Evolutionary conservation across 108 stramenopile species (phyloP), one percentile per base, ranked within the genome.

Genomic region (Epithemia pelagica): DNA sequence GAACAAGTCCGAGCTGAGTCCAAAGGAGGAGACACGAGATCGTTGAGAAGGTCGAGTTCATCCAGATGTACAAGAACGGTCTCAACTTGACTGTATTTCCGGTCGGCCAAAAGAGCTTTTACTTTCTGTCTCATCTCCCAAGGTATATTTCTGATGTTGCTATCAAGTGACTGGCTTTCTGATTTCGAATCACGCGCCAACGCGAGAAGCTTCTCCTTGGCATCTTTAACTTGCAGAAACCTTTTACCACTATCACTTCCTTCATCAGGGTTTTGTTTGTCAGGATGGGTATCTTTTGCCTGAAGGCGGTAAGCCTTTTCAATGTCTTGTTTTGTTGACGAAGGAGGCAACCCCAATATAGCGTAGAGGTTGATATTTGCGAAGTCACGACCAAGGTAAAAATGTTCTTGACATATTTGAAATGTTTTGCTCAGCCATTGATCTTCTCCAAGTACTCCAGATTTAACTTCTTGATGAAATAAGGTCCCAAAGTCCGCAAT

Each of bases 21-120:
- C 0, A 85, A 68, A 20, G 61, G 46, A 28, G 84, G 84, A 31
- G 37, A 25, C 18, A 85, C 80, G 54, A 85, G 78, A 58, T 82
- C 54, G 23, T 77, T 62, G 15, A 85, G 21, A 0, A 64, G 60
- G n/a, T 68, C 66, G 25, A 85, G 55, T 19, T 61, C 75, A 5
- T 60, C 66, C 1, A 85, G 30, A 10, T 69, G 67, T 28, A 74
- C 76, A 8, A 82, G 56, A 27, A 82, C 23, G 27, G 55, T 52
- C 31, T 77, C 81, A 15, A 72, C 64, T 52, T 65, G 57, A 25
- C 77, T 78, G 52, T 85, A 85, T 1, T 71, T 59, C 65, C 82
- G 80, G 28, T 82, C 70, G n/a, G 52, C 22, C 69, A 85, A 67
- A 21, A 76, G 61, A 5, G 15, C 15, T 15, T 5, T 46, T 46